Percentiles rank a stretch among this genome's conserved stretches.
Evolutionary conservation across 805 yeast genomes (phyloP).

Genomic region (Kazachstania martiniae): DNA sequence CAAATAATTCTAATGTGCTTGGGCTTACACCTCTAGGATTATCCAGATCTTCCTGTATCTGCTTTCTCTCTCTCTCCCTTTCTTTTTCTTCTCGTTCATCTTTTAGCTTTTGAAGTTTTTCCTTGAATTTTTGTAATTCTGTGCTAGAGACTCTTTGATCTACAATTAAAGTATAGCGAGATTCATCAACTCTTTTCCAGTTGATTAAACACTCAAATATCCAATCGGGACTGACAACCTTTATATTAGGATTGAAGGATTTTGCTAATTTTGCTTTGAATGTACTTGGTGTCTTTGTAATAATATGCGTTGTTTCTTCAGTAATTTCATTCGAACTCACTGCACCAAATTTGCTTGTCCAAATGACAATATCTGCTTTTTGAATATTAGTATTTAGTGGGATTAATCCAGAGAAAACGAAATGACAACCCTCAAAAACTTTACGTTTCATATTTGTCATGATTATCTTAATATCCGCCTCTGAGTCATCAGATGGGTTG

Average conservation of each 20-base stretch:
- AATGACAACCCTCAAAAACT: conserved; percentile 57
- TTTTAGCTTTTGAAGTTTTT: no score
- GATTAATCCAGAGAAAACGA: conserved; percentile 80
- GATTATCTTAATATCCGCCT: conserved; percentile 57
- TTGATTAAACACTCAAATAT: conserved; percentile 70
- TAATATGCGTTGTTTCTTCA: conserved; percentile 75
- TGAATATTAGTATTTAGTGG: conserved; percentile 71
- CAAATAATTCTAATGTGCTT: conserved; percentile 13
- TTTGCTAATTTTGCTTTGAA: conserved; percentile 76
- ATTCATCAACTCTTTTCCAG: conserved; percentile 65
- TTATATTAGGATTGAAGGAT: conserved; percentile 46
- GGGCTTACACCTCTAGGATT: conserved; percentile 4
- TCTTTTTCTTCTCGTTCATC: conserved; percentile 26
- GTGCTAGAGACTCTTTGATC: conserved; percentile 36
- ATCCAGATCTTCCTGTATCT: conserved; percentile 5
- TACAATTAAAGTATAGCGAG: conserved; percentile 44
- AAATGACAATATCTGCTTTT: conserved; percentile 75
- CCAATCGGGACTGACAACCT: conserved; percentile 90
- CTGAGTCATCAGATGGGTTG: conserved; percentile 30
- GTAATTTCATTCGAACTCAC: conserved; percentile 60
- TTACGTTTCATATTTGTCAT: conserved; percentile 63
- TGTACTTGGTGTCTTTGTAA: conserved; percentile 72
- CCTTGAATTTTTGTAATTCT: conserved; percentile 27
- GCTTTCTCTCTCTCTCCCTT: conserved; percentile 29
- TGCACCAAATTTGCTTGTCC: conserved; percentile 93